phyloP scores from a whole-genome alignment of 179 eudicot genomes.

The Spinacia oleracea region DNA sequence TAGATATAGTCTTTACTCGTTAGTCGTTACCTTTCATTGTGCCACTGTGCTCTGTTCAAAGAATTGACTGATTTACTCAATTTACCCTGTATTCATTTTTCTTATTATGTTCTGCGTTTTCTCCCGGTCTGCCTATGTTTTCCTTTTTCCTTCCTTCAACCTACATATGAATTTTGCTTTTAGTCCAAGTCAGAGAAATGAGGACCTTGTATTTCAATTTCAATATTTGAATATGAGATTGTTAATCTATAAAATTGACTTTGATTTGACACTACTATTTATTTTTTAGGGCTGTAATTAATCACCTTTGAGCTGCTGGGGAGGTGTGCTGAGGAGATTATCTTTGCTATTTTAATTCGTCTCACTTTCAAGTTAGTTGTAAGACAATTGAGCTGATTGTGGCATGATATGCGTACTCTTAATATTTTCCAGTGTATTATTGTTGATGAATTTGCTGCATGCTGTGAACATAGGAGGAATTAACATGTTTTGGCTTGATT shows the following conservation, averaged over 20 bases:
- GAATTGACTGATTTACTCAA: no score
- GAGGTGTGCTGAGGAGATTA: slow-evolving; percentile 24
- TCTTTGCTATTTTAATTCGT: not conserved
- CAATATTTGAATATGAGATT: not conserved
- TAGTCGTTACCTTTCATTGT: no score
- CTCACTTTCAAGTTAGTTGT: slow-evolving; percentile 3
- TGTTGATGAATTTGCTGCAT: not conserved
- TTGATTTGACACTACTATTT: slow-evolving; percentile 15
- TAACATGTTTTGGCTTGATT: not conserved
- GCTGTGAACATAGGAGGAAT: not conserved
- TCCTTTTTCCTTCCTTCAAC: not conserved
- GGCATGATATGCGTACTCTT: not conserved
- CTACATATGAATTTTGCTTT: not conserved
- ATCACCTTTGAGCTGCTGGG: slow-evolving; percentile 26
- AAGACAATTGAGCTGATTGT: not conserved
- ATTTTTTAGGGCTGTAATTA: slow-evolving; percentile 39
- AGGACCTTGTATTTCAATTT: not conserved
- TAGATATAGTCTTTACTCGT: no score
- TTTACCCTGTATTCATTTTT: no score
- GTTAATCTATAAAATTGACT: not conserved
- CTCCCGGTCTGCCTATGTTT: no score
- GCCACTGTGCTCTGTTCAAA: no score
- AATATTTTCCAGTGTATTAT: not conserved
- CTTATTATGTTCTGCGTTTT: no score
- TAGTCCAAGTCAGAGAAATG: no score